Conservation (phyloP, 1,284 basidiomycete species). For the Xerocomus minutiporus region DNA sequence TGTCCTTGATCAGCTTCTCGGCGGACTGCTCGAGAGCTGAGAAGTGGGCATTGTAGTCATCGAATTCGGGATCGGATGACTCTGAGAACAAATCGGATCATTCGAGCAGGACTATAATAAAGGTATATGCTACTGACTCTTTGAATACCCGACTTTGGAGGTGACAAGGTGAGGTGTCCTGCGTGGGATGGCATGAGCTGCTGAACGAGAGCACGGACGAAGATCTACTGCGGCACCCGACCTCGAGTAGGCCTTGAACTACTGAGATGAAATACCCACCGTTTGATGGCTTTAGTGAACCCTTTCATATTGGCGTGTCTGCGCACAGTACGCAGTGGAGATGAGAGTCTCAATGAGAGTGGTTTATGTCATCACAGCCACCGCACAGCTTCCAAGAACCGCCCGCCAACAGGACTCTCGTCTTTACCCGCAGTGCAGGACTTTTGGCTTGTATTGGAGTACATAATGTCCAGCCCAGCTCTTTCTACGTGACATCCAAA, state of each 20-base stretch:
- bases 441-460: too few relatives aligned
- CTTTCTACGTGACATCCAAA: too few relatives aligned
- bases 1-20: constrained; percentile 91
- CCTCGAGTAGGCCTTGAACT: neutral
- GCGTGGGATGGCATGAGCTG: constrained; percentile 13
- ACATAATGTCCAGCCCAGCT: too few relatives aligned
- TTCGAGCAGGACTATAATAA: neutral
- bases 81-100: constrained; percentile 44
- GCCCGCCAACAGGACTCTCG: too few relatives aligned
- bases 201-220: neutral
- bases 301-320: constrained; percentile 62
- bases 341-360: neutral
- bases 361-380: constrained; percentile 22
- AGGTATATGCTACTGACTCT: constrained; percentile 52
- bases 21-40: constrained; percentile 73
- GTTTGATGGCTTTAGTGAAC: constrained; percentile 70
- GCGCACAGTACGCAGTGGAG: neutral
- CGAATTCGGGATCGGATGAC: constrained; percentile 84
- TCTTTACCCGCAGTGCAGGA: too few relatives aligned
- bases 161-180: constrained; percentile 88
- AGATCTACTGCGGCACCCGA: constrained; percentile 8
- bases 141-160: constrained; percentile 81
- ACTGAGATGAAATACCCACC: constrained; percentile 42
- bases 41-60: constrained; percentile 79
- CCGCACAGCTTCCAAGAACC: too few relatives aligned